Conservation (phyloP, 768 basidiomycete species). For the Lactarius deliciosus region DNA sequence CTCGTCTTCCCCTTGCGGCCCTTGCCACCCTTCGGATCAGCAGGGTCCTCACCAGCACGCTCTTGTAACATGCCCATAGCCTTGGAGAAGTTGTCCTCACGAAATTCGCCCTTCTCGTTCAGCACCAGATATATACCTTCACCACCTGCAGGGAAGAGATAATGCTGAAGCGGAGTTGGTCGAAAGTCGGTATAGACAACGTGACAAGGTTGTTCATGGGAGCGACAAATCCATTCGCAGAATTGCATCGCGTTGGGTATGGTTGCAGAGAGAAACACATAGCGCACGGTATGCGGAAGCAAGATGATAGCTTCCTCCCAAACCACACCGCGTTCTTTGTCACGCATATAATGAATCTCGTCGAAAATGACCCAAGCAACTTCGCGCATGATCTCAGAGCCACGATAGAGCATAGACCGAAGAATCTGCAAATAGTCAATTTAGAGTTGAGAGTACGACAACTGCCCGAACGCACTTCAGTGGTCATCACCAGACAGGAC, state of each 20-base stretch:
- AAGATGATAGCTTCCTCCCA: slow-evolving; percentile 99
- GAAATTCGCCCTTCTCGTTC: slow-evolving; percentile 97
- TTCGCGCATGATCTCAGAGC: slow-evolving; percentile 98
- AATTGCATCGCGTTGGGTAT: slow-evolving; percentile 99
- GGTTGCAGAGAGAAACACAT: slow-evolving; percentile 98
- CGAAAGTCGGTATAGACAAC: slow-evolving; percentile 99
- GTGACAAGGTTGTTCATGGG: slow-evolving; percentile 97
- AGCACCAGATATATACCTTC: slow-evolving; percentile 98
- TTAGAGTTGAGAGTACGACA: not conserved
- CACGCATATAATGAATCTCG: slow-evolving; percentile 99
- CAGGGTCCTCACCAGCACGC: slow-evolving; percentile 84
- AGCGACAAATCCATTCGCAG: slow-evolving; percentile 97
- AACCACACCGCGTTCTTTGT: slow-evolving; percentile 98
- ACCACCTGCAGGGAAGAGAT: slow-evolving; percentile 94
- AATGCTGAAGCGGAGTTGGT: slow-evolving; percentile 96
- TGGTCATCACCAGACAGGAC: slow-evolving; percentile 98
- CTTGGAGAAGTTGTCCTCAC: slow-evolving; percentile 96
- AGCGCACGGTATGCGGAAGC: slow-evolving; percentile 92
- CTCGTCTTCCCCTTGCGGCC: slow-evolving; percentile 89
- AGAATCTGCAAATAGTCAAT: slow-evolving; percentile 64
- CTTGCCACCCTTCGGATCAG: slow-evolving; percentile 79
- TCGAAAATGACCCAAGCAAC: slow-evolving; percentile 99
- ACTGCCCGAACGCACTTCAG: slow-evolving; percentile 64
- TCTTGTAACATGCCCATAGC: slow-evolving; percentile 95
- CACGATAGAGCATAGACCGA: slow-evolving; percentile 97